These are phyloP conservation scores for Hyphopichia pseudoburtonii DNA, from an alignment of 1,139 yeast genomes.

Conservation along the genomic window DNA sequence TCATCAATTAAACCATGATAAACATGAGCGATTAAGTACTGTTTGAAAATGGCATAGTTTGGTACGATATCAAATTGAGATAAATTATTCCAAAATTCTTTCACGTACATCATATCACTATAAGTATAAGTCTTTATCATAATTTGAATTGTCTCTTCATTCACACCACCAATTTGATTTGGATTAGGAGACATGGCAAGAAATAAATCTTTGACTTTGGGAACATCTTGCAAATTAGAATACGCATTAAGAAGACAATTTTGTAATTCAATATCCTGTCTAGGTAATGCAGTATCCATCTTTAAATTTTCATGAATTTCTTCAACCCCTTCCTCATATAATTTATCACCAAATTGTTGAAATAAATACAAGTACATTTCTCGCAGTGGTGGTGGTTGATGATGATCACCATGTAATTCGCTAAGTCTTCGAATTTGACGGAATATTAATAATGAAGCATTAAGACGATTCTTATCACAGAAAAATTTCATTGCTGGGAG, in stretches of 20 bases:
- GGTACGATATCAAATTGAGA: constrained; percentile 57
- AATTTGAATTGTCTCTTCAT: constrained; percentile 67
- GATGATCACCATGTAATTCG: constrained; percentile 50
- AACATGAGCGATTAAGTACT: constrained; percentile 71
- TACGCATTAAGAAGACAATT: constrained; percentile 70
- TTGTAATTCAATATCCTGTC: constrained; percentile 56
- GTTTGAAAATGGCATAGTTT: constrained; percentile 54
- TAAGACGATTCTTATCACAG: constrained; percentile 56
- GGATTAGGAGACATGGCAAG: constrained; percentile 56
- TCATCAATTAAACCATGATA: constrained; percentile 62
- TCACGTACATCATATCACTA: constrained; percentile 58
- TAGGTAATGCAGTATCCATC: constrained; percentile 59
- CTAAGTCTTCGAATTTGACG: constrained; percentile 59
- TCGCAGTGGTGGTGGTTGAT: constrained; percentile 57
- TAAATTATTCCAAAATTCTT: constrained; percentile 62
- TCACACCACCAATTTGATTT: constrained; percentile 49
- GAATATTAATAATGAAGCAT: constrained; percentile 65
- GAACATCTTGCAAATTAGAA: constrained; percentile 59
- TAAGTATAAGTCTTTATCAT: constrained; percentile 70
- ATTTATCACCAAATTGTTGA: constrained; percentile 57
- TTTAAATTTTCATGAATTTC: constrained; percentile 67
- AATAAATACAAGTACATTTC: constrained; percentile 66
- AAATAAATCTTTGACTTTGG: constrained; percentile 63
- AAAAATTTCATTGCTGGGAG: constrained; percentile 62
- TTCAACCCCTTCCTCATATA: constrained; percentile 67